Percentiles rank a stretch among this genome's conserved stretches.
phyloP scores from a whole-genome alignment of 108 stramenopile genomes.

The Seminavis robusta region DNA sequence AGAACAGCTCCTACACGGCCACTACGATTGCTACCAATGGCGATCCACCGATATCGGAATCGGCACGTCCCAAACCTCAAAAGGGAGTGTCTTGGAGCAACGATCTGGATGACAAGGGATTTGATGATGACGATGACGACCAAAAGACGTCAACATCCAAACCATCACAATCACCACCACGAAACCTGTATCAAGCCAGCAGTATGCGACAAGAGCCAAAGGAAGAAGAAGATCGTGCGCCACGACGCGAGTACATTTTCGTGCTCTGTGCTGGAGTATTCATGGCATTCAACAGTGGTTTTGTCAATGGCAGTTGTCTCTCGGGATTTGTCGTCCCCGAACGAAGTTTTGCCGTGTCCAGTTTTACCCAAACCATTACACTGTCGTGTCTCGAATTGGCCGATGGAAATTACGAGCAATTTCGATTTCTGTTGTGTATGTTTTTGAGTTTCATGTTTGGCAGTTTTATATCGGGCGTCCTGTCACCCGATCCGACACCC shows the following conservation, averaged over 20 bases:
- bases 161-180: too few species aligned
- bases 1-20: too few species aligned
- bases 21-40: too few species aligned
- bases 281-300: slow-evolving; percentile 35
- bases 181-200: too few species aligned
- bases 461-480: slow-evolving; percentile 16
- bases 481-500: slow-evolving; percentile 33
- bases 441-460: slow-evolving; percentile 36
- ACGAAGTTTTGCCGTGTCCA: slow-evolving; percentile 11
- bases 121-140: too few species aligned
- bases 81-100: too few species aligned
- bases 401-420: slow-evolving; percentile 2
- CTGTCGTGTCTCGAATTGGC: slow-evolving; percentile 20
- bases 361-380: slow-evolving; percentile 31
- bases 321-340: slow-evolving; percentile 16
- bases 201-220: too few species aligned
- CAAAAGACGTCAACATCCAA: too few species aligned
- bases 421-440: slow-evolving; percentile 13
- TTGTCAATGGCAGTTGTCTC: slow-evolving; percentile 35
- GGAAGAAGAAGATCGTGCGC: too few species aligned
- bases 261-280: slow-evolving; percentile 17
- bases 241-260: slow-evolving; percentile 23
- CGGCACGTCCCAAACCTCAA: too few species aligned
- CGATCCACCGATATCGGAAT: too few species aligned
- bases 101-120: too few species aligned